Percentiles rank a stretch among this genome's conserved stretches.
Evolutionary conservation across 306 rosid genomes (phyloP).

Genomic region (Quercus glauca): DNA sequence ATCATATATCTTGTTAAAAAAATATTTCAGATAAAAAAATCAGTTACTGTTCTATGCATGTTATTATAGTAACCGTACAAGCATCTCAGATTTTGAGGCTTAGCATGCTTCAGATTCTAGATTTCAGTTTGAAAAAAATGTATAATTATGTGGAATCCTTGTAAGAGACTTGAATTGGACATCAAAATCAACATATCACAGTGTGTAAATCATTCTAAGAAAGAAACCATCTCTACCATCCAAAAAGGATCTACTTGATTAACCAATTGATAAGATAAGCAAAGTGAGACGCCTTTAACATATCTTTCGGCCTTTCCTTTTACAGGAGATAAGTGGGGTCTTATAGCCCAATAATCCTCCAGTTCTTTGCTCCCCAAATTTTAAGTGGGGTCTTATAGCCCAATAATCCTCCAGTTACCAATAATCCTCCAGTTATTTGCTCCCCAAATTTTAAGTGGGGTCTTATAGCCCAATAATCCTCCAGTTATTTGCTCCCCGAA

Average conservation of each 20-base stretch:
- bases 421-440: slow-evolving; percentile 22
- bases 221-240: slow-evolving; percentile 19
- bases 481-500: slow-evolving; percentile 20
- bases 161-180: slow-evolving; percentile 14
- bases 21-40: too few relatives aligned
- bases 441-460: slow-evolving; percentile 1
- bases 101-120: neutral
- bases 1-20: too few relatives aligned
- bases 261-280: slow-evolving; percentile 3
- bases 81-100: neutral
- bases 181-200: neutral
- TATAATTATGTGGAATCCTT: slow-evolving; percentile 26
- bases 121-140: neutral
- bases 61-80: too few relatives aligned
- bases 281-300: neutral
- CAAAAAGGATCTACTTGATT: slow-evolving; percentile 19
- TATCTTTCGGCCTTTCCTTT: neutral
- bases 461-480: slow-evolving; percentile 3
- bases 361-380: slow-evolving; percentile 7
- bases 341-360: slow-evolving; percentile 17
- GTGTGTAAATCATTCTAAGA: slow-evolving; percentile 9
- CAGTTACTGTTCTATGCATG: too few relatives aligned
- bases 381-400: too few relatives aligned
- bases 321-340: slow-evolving; percentile 8
- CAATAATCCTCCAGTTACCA: slow-evolving; percentile 23